Evolutionary conservation across 2,329 filamentous ascomycete species (phyloP), one percentile per base, ranked within the genome.

Genomic region (Colletotrichum gigasporum): DNA sequence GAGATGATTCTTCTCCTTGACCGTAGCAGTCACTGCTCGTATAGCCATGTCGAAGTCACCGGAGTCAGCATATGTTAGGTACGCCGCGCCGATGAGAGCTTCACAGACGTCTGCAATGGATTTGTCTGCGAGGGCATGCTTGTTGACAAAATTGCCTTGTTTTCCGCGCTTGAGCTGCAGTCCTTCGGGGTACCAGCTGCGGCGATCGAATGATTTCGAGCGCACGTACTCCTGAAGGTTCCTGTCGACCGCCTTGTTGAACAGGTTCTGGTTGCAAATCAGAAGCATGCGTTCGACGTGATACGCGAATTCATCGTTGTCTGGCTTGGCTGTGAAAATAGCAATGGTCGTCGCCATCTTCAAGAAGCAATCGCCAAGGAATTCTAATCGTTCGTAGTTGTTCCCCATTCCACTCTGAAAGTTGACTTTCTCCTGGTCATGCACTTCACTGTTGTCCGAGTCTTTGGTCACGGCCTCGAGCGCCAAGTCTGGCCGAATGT

Each of bases 341-440:
- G 94, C 90, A 55, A 99, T 94, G 0, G 94, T 95, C 0, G 95
- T 97, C 10, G 92, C 93, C 90, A 97, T 95, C 78, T 99, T 99
- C 63, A 99, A 83, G 71, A 97, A 97, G 32, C 91, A 92, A 74
- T 99, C 96, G 0, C 96, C 96, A 2, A 98, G 83, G 64, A 97
- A 97, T 72, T 99, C 96, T 0, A 98, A 84, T 11, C 96, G 87
- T 75, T 99, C 96, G 71, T 99, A 99, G 70, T 98, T 98, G 37
- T 90, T 90, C 1, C 94, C 93, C 93, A 97, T 97, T 3, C 94
- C 94, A 48, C 86, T 82, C 70, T 94, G 91, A 47, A 94, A 89
- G 69, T 94, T 92, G 54, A 93, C 78, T 37, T 91, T 87, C 60
- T 90, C 84, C 32, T 85, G 81, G 0, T 82, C 83, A 65, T 93